phyloP scores from a whole-genome alignment of 768 basidiomycete genomes.

The Lentinula raphanica region DNA sequence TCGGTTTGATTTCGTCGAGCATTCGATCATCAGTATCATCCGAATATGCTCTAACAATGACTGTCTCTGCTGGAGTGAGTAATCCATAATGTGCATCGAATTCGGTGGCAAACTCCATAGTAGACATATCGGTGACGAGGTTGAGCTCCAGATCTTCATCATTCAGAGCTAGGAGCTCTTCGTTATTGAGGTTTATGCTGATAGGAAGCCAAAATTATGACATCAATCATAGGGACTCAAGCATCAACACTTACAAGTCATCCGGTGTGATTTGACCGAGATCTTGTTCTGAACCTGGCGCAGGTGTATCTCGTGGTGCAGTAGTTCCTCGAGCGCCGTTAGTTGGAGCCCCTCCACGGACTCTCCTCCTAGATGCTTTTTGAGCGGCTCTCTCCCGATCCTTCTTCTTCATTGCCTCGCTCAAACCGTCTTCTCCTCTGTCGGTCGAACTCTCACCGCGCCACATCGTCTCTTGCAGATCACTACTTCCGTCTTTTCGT shows the following conservation, averaged over 20 bases:
- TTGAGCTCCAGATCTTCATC: slow-evolving; percentile 16
- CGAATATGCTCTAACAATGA: slow-evolving; percentile 82
- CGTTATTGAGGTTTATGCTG: not conserved
- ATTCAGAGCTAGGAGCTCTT: not conserved
- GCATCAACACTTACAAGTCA: not conserved
- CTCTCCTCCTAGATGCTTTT: slow-evolving; percentile 59
- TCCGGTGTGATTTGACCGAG: not conserved
- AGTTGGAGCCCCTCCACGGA: slow-evolving; percentile 66
- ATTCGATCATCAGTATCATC: slow-evolving; percentile 92
- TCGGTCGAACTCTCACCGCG: slow-evolving; percentile 12
- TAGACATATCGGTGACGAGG: slow-evolving; percentile 18
- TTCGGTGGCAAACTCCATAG: slow-evolving; percentile 38
- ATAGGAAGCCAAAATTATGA: not conserved
- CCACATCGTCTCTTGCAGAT: slow-evolving; percentile 14
- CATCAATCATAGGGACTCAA: not conserved
- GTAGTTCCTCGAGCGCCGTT: slow-evolving; percentile 8
- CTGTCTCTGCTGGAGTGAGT: slow-evolving; percentile 68
- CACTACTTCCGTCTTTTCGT: slow-evolving; percentile 2
- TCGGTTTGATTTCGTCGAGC: slow-evolving; percentile 80
- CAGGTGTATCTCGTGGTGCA: slow-evolving; percentile 3
- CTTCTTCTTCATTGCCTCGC: slow-evolving; percentile 75
- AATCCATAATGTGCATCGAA: slow-evolving; percentile 82
- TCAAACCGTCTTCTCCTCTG: slow-evolving; percentile 36
- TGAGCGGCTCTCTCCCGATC: slow-evolving; percentile 59
- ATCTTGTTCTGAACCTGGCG: not conserved